Conservation (phyloP, 495 filamentous ascomycete species). For the Evernia prunastri region DNA sequence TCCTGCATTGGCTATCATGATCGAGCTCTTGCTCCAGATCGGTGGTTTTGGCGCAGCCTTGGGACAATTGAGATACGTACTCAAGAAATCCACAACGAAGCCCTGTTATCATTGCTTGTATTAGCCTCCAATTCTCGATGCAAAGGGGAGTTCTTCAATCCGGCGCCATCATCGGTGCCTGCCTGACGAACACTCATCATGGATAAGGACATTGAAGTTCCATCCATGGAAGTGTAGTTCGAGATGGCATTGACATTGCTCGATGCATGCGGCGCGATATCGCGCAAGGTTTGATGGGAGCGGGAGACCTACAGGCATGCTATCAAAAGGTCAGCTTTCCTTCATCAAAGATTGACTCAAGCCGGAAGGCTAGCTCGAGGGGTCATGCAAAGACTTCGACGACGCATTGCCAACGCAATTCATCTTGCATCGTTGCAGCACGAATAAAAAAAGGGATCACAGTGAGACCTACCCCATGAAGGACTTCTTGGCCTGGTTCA, state of each 20-base stretch:
- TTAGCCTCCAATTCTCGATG: conserved; percentile 30
- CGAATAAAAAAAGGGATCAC: conserved; percentile 1
- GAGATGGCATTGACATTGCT: conserved; percentile 8
- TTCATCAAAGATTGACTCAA: too few species aligned
- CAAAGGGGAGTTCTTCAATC: background rate
- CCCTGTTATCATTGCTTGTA: conserved; percentile 38
- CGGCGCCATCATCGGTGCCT: background rate
- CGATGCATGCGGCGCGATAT: conserved; percentile 10
- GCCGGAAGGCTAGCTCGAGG: background rate
- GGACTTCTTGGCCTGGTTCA: conserved; percentile 60
- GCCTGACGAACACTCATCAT: background rate
- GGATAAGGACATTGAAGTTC: background rate
- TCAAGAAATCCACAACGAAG: conserved; percentile 90
- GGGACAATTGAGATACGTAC: conserved; percentile 56
- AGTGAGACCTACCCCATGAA: conserved; percentile 50
- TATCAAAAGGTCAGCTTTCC: conserved; percentile 3
- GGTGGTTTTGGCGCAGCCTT: background rate
- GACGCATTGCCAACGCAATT: background rate
- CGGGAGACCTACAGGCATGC: conserved; percentile 69
- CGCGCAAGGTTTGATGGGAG: conserved; percentile 20
- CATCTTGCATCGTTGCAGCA: background rate
- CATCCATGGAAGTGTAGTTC: background rate
- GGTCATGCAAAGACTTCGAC: background rate
- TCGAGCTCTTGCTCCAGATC: background rate
- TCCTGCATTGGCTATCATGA: background rate